Evolutionary conservation across 805 yeast genomes (phyloP).

Genomic region (Soucietia sequanensis): DNA sequence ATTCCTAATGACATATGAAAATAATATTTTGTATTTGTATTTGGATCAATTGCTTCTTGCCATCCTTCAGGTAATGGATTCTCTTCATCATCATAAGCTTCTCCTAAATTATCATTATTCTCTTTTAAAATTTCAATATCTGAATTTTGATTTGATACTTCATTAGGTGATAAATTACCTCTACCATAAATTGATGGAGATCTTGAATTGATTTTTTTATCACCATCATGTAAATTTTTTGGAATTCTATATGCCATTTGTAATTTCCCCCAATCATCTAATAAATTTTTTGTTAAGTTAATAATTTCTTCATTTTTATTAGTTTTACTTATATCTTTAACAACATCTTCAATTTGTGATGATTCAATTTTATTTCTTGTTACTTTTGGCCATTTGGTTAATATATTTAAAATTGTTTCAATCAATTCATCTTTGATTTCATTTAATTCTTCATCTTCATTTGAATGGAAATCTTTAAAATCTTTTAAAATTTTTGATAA

Average conservation of each 20-base stretch:
- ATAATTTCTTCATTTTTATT: conserved; percentile 25
- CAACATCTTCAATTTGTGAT: conserved; percentile 67
- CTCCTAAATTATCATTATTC: conserved; percentile 4
- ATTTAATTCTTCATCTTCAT: conserved; percentile 5
- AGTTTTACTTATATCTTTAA: conserved; percentile 39
- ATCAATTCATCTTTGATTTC: conserved; percentile 41
- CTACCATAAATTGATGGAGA: conserved; percentile 17
- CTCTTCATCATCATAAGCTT: conserved; percentile 19
- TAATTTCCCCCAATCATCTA: conserved; percentile 68
- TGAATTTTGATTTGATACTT: conserved; percentile 6
- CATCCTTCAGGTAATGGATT: conserved; percentile 58
- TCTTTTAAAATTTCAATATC: conserved; percentile 2
- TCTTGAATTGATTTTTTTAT: conserved; percentile 2
- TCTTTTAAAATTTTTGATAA: conserved; percentile 58
- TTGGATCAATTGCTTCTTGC: conserved; percentile 54
- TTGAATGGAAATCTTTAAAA: conserved; percentile 13
- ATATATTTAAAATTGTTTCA: conserved; percentile 51
- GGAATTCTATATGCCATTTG: conserved; percentile 87
- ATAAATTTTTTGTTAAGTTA: conserved; percentile 41
- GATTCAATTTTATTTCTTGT: conserved; percentile 76
- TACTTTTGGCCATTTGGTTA: conserved; percentile 53
- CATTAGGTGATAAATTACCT: conserved; percentile 19
- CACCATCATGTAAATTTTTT: conserved; percentile 39
- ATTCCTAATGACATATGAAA: conserved; percentile 47
- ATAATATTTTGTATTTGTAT: conserved; percentile 48